Evolutionary conservation across 148 eudicot genomes (phyloP).

Genomic region (Beta vulgaris): DNA sequence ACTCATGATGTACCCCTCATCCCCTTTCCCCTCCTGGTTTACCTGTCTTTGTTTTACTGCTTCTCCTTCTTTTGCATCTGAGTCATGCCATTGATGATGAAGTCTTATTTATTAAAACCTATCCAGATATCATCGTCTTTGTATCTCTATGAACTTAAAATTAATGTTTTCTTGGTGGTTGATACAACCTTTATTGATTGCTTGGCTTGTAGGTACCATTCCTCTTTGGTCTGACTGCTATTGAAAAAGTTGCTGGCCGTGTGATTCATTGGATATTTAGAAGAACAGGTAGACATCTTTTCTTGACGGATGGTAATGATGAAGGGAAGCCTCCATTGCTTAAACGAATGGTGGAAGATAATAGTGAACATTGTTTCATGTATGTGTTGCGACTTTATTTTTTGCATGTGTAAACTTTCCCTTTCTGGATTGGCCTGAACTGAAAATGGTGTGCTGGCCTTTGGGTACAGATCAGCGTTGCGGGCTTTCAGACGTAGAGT

Average conservation of each 20-base stretch:
- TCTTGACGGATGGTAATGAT: constrained; percentile 70
- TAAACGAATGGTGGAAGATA: constrained; percentile 81
- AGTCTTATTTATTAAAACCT: not conserved
- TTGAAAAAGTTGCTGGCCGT: constrained; percentile 68
- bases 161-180: not conserved
- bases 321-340: constrained; percentile 93
- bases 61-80: not conserved
- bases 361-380: constrained; percentile 64
- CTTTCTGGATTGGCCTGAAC: not conserved
- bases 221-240: constrained; percentile 76
- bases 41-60: not conserved
- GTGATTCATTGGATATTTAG: constrained; percentile 88
- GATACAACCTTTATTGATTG: constrained; percentile 1
- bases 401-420: not conserved
- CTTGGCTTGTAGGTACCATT: constrained; percentile 65
- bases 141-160: not conserved
- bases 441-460: constrained; percentile 11
- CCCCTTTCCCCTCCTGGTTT: not conserved
- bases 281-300: constrained; percentile 91
- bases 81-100: not conserved
- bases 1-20: not conserved
- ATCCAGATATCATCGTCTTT: not conserved
- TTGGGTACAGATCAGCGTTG: constrained; percentile 74
- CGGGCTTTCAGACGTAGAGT: constrained; percentile 76
- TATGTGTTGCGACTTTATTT: constrained; percentile 34